Base-by-base conservation (phyloP, 2,329 filamentous ascomycete species). In the Epichloe uncinata region DNA sequence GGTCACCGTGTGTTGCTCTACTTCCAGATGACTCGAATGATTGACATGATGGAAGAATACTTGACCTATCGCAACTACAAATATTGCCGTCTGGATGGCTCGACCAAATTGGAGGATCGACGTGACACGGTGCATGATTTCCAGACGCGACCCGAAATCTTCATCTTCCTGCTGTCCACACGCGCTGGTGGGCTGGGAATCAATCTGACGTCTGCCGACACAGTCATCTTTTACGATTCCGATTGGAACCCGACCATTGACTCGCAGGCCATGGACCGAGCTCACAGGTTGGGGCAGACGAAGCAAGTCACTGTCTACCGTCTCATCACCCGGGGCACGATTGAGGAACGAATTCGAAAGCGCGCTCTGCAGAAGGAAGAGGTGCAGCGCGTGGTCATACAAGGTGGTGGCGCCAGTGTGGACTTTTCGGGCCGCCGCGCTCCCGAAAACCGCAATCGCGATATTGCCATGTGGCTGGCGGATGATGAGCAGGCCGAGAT, bases 21-120 rank as follows among this genome's bases (percentile, higher is more conserved):
- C 75, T 98, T 98, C 86, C 93, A 98, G 74, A 98, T 98, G 93
- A 98, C 93, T 4, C 86, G 87, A 63, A 98, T 98, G 93, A 97
- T 98, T 63, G 91, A 98, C 65, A 74, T 98, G 53, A 97, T 97
- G 87, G 93, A 98, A 66, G 93, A 98, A 69, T 98, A 97, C 60
- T 75, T 98, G 52, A 97, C 93, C 0, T 97, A 97, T 71, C 87
- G 93, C 65, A 96, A 97, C 70, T 97, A 95, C 82, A 96, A 95
- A 68, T 98, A 96, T 70, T 94, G 91, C 61, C 87, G 93, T 53
- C 77, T 98, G 42, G 93, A 98, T 61, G 93, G 93, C 63, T 95
- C 89, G 16, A 98, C 93, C 42, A 98, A 97, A 67, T 77, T 98
- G 47, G 93, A 98, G 66, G 93, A 98, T 65, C 82, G 93, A 66